Percentiles rank a stretch among this genome's conserved stretches.
Conservation (phyloP, 179 eudicot genomes). For the Pouteria campechiana region DNA sequence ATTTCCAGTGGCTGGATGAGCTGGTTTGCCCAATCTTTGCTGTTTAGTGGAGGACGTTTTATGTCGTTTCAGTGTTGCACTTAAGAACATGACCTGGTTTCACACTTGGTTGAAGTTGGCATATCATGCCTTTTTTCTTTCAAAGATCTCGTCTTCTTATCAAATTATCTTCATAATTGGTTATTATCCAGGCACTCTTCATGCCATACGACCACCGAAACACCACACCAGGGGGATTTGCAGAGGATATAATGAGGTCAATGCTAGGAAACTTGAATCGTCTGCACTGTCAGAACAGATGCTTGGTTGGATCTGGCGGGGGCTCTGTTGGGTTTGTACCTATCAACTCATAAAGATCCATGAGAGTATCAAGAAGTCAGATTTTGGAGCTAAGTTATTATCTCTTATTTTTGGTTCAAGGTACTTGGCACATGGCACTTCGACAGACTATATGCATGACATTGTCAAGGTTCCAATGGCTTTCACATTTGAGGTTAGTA, state of each 20-base stretch:
- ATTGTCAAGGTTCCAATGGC: constrained; percentile 91
- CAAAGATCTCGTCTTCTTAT: no score
- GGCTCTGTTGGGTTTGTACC: constrained; percentile 91
- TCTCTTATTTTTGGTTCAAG: constrained; percentile 22
- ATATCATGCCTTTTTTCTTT: no score
- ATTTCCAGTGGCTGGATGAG: no score
- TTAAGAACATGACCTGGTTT: no score
- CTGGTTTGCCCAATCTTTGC: no score
- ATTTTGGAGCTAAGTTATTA: background rate
- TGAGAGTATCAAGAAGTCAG: background rate
- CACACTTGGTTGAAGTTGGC: no score
- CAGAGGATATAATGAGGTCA: constrained; percentile 47
- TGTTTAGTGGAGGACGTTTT: no score
- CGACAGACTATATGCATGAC: constrained; percentile 88
- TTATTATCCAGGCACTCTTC: constrained; percentile 57
- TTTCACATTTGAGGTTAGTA: constrained; percentile 86
- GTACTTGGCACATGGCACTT: constrained; percentile 95
- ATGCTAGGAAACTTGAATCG: constrained; percentile 64
- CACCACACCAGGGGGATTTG: constrained; percentile 64
- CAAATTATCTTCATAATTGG: constrained; percentile 1
- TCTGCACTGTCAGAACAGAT: constrained; percentile 63
- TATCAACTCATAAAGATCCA: constrained; percentile 2
- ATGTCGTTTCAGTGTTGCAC: no score
- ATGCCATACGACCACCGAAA: constrained; percentile 98
- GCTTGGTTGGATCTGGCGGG: constrained; percentile 93